A percentile compares a stretch with the other conserved stretches of the same genome.
Conservation (phyloP, 768 basidiomycete genomes). For the Amanita subjunquillea region DNA sequence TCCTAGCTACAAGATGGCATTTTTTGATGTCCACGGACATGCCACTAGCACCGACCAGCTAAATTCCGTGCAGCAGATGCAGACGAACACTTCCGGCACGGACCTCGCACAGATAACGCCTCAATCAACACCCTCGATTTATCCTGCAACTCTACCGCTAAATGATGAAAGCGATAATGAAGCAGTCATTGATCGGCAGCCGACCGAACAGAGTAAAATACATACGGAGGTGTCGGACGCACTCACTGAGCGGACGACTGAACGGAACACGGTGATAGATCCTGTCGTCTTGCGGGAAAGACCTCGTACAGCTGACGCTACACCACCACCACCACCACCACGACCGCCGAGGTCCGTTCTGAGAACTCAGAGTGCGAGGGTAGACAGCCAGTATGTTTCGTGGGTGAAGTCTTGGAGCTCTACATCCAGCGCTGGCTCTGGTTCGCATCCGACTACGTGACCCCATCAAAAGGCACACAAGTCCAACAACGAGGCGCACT, state of each 20-base stretch:
- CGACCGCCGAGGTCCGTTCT: conserved; percentile 15
- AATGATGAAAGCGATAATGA: conserved; percentile 20
- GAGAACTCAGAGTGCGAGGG: conserved; percentile 6
- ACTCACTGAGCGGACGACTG: background rate
- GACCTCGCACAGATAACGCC: conserved; percentile 19
- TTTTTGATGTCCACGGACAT: background rate
- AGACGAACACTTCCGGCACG: background rate
- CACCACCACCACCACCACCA: conserved; percentile 14
- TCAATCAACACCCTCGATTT: conserved; percentile 40
- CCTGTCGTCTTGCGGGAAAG: background rate
- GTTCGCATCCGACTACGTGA: conserved; percentile 8
- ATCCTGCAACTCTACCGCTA: conserved; percentile 33
- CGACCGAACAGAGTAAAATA: background rate
- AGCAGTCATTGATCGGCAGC: background rate
- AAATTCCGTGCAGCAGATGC: background rate
- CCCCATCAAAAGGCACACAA: conserved; percentile 12
- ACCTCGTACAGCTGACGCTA: conserved; percentile 6
- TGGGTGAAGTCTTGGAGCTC: conserved; percentile 24
- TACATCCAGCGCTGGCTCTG: background rate
- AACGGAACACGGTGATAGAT: background rate
- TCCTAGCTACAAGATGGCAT: background rate
- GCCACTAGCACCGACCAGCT: background rate
- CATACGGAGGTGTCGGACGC: background rate
- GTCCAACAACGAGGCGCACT: conserved; percentile 20
- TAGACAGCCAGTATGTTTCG: conserved; percentile 24